phyloP scores from a whole-genome alignment of 108 stramenopile species.

The Fragilaria crotonensis region DNA sequence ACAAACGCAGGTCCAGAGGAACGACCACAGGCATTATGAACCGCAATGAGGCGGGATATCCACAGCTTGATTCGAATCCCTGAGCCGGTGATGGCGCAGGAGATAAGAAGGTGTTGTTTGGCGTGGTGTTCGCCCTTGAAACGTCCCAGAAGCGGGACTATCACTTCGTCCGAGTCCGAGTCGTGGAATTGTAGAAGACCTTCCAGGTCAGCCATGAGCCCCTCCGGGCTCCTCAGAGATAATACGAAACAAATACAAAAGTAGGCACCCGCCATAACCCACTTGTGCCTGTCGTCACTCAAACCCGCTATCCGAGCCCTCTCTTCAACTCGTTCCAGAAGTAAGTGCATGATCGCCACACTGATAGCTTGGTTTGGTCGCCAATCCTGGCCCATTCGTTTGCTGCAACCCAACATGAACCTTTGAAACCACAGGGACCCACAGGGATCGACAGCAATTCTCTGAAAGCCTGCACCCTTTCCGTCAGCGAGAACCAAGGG shows the following conservation, averaged over 20 bases:
- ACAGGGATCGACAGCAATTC: too few species aligned
- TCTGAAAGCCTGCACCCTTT: neutral
- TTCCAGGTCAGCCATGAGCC: neutral
- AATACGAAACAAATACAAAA: neutral
- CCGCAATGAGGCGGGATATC: too few species aligned
- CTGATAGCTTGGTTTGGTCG: neutral
- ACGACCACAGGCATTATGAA: too few species aligned
- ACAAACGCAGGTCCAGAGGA: too few species aligned
- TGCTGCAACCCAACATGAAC: neutral
- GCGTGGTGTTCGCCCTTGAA: slow-evolving; percentile 1
- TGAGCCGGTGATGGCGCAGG: neutral
- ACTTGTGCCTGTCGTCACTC: neutral
- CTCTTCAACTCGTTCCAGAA: neutral
- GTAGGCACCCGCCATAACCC: too few species aligned
- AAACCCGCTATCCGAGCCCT: neutral
- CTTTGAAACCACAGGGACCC: too few species aligned
- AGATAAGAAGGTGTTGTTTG: neutral
- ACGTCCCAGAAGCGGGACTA: neutral
- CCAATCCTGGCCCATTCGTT: neutral
- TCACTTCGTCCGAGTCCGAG: neutral
- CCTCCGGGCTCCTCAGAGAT: neutral
- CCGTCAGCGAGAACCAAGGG: neutral
- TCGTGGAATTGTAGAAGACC: neutral
- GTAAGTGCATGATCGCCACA: neutral
- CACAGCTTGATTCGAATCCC: too few species aligned